phyloP scores from a whole-genome alignment of 768 basidiomycete genomes.

The Suillus plorans region DNA sequence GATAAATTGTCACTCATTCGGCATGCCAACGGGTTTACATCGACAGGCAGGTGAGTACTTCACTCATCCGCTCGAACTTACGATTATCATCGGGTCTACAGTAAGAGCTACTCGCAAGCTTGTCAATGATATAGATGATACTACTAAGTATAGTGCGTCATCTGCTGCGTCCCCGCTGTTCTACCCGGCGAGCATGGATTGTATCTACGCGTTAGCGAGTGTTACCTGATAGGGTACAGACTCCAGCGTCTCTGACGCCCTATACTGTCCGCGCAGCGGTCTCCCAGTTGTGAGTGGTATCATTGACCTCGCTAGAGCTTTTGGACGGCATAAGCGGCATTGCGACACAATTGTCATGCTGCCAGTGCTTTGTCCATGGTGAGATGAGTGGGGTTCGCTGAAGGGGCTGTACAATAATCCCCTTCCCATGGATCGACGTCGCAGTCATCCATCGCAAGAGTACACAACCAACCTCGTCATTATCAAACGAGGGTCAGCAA shows the following conservation, averaged over 20 bases:
- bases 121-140: neutral
- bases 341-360: neutral
- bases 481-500: slow-evolving; percentile 24
- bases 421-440: slow-evolving; percentile 48
- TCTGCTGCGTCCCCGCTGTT: neutral
- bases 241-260: neutral
- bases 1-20: neutral
- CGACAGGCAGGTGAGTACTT: neutral
- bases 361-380: neutral
- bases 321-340: neutral
- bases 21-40: neutral
- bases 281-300: neutral
- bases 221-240: neutral
- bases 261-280: neutral
- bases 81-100: neutral
- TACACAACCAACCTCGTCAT: slow-evolving; percentile 30
- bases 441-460: slow-evolving; percentile 83
- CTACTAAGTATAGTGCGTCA: neutral
- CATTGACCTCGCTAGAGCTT: neutral
- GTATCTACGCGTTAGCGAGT: too few relatives aligned
- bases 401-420: slow-evolving; percentile 14
- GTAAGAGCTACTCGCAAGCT: neutral
- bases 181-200: neutral
- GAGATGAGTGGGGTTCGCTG: neutral
- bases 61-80: neutral